Base-by-base conservation (phyloP, 2,329 filamentous ascomycete genomes). In the Bertia moriformis region DNA sequence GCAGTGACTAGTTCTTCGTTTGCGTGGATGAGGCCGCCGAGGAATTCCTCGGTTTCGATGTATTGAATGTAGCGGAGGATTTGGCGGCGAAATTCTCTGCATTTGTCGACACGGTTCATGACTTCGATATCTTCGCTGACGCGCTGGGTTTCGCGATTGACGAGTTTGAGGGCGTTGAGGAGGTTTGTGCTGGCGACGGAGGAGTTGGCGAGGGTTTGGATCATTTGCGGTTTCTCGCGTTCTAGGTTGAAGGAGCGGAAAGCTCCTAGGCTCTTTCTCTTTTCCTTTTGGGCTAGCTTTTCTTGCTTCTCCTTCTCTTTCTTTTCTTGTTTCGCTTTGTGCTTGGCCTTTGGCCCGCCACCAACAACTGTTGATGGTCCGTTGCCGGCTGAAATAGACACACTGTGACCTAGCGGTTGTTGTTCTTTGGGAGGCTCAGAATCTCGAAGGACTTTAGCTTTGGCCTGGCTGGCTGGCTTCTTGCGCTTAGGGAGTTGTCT, bases 1-100 rank as follows among this genome's bases (percentile, higher is more conserved):
- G 73, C 75, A 45, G 73, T 74, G 32, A 81, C 72, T 4, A 82
- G 63, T 51, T 80, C 75, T 46, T 82, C 77, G 44, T 82, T 82
- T 35, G 77, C 74, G 45, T 75, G 76, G 33, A 82, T 71, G 12
- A 82, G 59, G 45, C 75, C 73, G 13, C 77, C 77, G 19, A 82
- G 68, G 55, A 73, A 79, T 43, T 82, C 72, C 40, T 81, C 77
- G 4, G 62, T 74, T 50, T 82, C 77, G 2, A 82, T 71, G 30
- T 77, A 60, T 45, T 81, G 76, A 39, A 82, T 81, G 49, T 80
- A 81, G 14, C 74, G 70, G 18, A 81, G 51, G 15, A 82, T 71
- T 43, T 74, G 70, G 38, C 72, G 66, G 19, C 77, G 65, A 4
- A 81, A 64, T 13, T 63, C 57, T 49, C 79, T 81, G 61, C 76